phyloP scores from a whole-genome alignment of 495 filamentous ascomycete genomes.

The Daldinia concentrica region DNA sequence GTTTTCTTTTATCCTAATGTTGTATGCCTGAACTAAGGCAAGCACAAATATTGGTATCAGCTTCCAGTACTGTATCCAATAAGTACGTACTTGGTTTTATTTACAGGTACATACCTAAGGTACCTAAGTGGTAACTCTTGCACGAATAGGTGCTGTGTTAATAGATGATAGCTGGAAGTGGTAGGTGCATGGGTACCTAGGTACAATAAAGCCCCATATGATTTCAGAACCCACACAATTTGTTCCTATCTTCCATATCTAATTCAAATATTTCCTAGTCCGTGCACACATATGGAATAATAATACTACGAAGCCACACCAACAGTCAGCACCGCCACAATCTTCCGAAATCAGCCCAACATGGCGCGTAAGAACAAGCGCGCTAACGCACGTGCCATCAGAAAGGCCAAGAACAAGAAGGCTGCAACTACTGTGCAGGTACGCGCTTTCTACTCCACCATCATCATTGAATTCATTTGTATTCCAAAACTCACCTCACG shows the following conservation, averaged over 20 bases:
- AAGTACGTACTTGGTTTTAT: no score
- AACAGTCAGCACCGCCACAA: background rate
- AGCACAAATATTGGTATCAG: no score
- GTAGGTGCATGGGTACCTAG: no score
- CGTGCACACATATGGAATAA: background rate
- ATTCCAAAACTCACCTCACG: background rate
- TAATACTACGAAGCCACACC: background rate
- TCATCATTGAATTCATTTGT: slow-evolving; percentile 1
- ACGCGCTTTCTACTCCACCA: slow-evolving; percentile 50
- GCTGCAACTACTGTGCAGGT: slow-evolving; percentile 5
- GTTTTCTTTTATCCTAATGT: background rate
- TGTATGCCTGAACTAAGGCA: background rate
- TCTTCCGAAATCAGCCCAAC: background rate
- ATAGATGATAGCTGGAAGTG: no score
- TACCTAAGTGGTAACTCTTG: no score
- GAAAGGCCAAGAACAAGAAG: background rate
- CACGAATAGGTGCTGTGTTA: no score
- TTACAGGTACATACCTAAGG: no score
- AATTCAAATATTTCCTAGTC: no score
- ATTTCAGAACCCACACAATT: no score
- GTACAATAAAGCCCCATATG: no score
- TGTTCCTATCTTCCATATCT: no score
- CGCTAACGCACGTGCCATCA: background rate
- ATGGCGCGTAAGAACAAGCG: background rate
- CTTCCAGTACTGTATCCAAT: no score